These are phyloP conservation scores for Leccinum rimulosum DNA, from an alignment of 768 basidiomycete genomes.

Conservation along the genomic window DNA sequence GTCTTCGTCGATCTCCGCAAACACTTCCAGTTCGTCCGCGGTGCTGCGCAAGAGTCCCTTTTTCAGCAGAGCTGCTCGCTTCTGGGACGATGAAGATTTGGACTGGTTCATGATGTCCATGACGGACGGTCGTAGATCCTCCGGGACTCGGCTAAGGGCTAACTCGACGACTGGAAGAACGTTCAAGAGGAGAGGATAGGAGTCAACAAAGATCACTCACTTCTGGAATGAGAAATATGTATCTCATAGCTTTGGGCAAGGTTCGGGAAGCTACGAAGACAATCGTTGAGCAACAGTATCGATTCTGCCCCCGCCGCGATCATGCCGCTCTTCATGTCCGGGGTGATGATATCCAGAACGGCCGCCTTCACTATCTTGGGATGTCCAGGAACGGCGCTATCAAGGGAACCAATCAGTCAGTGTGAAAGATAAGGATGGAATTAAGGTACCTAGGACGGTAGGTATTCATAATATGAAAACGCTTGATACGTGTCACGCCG, in stretches of 20 bases:
- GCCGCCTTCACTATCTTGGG: slow-evolving; percentile 73
- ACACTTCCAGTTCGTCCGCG: slow-evolving; percentile 71
- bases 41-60: slow-evolving; percentile 64
- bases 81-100: slow-evolving; percentile 66
- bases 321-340: slow-evolving; percentile 61
- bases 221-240: slow-evolving; percentile 72
- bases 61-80: slow-evolving; percentile 65
- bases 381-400: slow-evolving; percentile 66
- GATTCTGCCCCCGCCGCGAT: slow-evolving; percentile 73
- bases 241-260: slow-evolving; percentile 68
- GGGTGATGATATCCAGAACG: slow-evolving; percentile 80
- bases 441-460: slow-evolving; percentile 60
- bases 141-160: slow-evolving; percentile 59
- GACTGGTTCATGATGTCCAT: slow-evolving; percentile 63
- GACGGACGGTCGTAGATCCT: slow-evolving; percentile 52
- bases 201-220: slow-evolving; percentile 39
- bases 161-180: slow-evolving; percentile 59
- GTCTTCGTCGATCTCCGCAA: slow-evolving; percentile 64
- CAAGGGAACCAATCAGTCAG: slow-evolving; percentile 2
- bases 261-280: slow-evolving; percentile 70
- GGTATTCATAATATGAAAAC: slow-evolving; percentile 75
- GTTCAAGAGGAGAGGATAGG: background rate
- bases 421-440: background rate
- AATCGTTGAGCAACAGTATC: slow-evolving; percentile 64
- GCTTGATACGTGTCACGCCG: slow-evolving; percentile 69